Base-by-base conservation (phyloP, 164 flowering plant genomes). In the Vitis rupestris region DNA sequence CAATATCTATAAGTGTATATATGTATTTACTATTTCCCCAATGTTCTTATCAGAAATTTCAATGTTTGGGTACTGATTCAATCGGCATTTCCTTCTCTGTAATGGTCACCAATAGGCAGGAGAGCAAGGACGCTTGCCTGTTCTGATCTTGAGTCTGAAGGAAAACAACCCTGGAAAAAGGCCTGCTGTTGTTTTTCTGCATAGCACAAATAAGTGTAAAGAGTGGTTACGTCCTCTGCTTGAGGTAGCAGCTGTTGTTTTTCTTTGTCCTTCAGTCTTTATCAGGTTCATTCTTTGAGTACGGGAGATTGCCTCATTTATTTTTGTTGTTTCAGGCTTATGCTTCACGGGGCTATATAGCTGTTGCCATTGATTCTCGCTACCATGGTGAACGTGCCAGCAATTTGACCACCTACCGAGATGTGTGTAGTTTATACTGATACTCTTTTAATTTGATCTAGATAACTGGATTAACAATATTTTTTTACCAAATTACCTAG, bases 301-400 rank as follows among this genome's bases (percentile, higher is more conserved):
- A 10, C n/a, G 56, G n/a, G 58, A 14, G 17, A 15, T 49, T 57
- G 4, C 56, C 62, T 66, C 61, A 65, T 65, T 9, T 50, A 9
- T 68, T 72, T 55, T 78, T n/a, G 55, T 51, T 76, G 61, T 70
- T 72, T 65, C 82, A 95, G 99, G 98, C 91, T 17, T 93, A 93
- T 84, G 97, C 97, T 79, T 96, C 98, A 59, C 87, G 97, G 61
- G 97, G 91, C 67, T 96, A 93, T 73, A 69, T 96, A 63, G 81
- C 98, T 48, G 82, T 96, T 74, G 93, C 91, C 19, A 82, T 96
- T 72, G 99, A 96, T 86, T 93, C 99, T 50, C 94, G 99, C 61
- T 96, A 96, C 76, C 98, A 96, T 79, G 99, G 99, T 69, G 99
- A 93, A 82, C 87, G 99, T 61, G 99, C 99, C 50, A 78, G 49